Evolutionary conservation across 495 filamentous ascomycete genomes (phyloP).

Genomic region (Tirmania nivea): DNA sequence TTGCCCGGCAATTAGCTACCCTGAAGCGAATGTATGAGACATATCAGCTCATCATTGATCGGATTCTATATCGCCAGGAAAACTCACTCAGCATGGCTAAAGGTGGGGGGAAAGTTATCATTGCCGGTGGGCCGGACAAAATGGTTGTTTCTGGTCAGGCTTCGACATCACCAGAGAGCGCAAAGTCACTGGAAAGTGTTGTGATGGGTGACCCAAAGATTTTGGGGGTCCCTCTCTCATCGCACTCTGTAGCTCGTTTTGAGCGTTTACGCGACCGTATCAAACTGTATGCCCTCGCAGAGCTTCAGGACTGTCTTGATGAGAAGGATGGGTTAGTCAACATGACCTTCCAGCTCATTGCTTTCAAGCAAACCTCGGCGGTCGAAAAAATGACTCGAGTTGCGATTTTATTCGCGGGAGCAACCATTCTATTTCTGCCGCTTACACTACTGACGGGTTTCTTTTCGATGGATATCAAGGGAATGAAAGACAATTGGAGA

Average conservation of each 20-base stretch:
- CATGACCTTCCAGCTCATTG: conserved; percentile 60
- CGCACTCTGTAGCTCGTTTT: conserved; percentile 48
- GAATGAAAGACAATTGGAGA: conserved; percentile 35
- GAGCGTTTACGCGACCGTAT: conserved; percentile 56
- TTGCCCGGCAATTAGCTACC: conserved; percentile 42
- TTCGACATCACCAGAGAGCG: background rate
- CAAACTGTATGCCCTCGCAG: conserved; percentile 54
- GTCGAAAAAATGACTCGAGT: conserved; percentile 59
- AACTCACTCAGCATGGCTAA: conserved; percentile 20
- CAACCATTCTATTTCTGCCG: conserved; percentile 66
- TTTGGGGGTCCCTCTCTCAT: conserved; percentile 37
- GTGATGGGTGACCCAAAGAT: conserved; percentile 13
- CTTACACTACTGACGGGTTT: conserved; percentile 70
- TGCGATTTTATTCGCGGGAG: conserved; percentile 63
- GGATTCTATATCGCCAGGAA: conserved; percentile 35
- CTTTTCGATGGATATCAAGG: conserved; percentile 49
- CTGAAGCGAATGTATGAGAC: conserved; percentile 57
- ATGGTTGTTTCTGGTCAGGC: background rate
- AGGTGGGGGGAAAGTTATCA: background rate
- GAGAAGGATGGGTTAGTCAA: conserved; percentile 62
- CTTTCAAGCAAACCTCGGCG: conserved; percentile 58
- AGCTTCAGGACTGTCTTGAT: conserved; percentile 54
- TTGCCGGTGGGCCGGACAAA: background rate
- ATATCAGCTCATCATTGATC: conserved; percentile 56
- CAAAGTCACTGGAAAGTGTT: background rate